Evolutionary conservation across 1,139 yeast species (phyloP).

Genomic region (Geotrichum carabidarum): DNA sequence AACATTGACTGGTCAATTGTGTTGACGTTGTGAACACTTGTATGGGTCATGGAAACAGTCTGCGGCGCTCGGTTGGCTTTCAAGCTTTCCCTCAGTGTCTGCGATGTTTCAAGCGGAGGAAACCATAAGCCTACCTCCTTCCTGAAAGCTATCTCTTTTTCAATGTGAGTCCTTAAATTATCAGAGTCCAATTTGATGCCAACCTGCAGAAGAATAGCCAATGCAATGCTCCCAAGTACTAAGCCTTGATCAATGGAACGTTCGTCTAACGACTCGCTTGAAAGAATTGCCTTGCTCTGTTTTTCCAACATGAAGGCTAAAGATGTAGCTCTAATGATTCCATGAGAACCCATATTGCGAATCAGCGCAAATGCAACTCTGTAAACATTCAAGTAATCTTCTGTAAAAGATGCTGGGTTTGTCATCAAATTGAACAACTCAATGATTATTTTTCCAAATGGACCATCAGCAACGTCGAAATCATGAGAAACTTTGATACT

Average conservation of each 20-base stretch:
- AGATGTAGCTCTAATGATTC: constrained; percentile 8
- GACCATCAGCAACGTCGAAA: constrained; percentile 2
- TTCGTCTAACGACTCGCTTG: neutral
- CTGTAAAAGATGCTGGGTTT: neutral
- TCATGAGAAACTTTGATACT: neutral
- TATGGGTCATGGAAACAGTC: neutral
- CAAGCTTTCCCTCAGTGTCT: neutral
- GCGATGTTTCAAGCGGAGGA: neutral
- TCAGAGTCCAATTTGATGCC: neutral
- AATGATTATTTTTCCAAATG: constrained; percentile 4
- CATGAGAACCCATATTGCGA: constrained; percentile 7
- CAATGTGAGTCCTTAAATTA: neutral
- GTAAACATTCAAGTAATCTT: neutral
- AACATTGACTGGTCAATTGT: constrained; percentile 1
- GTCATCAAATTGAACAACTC: constrained; percentile 7
- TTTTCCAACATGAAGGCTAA: constrained; percentile 10
- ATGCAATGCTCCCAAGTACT: neutral
- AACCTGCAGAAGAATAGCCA: neutral
- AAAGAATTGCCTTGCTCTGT: neutral
- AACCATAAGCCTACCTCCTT: constrained; percentile 5
- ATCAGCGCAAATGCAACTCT: neutral
- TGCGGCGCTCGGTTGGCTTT: neutral
- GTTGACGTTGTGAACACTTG: neutral
- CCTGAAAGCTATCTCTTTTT: neutral
- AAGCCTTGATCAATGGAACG: constrained; percentile 1